These are phyloP conservation scores for Blastocladiella emersonii DNA, from an alignment of 371 early-diverging fungal genomes.

Conservation along the genomic window DNA sequence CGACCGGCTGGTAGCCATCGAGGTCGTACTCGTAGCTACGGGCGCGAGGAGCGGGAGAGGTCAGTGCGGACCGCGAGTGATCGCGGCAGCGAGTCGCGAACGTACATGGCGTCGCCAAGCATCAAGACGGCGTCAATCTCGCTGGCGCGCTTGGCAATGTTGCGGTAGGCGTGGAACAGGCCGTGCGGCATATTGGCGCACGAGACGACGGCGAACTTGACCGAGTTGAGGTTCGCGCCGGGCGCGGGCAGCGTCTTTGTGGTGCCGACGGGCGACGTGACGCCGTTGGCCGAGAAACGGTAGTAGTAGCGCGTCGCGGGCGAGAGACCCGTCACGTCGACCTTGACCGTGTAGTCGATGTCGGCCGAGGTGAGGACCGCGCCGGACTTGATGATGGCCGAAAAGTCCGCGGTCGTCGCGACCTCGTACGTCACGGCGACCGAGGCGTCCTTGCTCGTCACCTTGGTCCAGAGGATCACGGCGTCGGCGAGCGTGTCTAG, in stretches of 20 bases:
- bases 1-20: neutral
- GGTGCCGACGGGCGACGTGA: neutral
- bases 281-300: neutral
- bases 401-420: neutral
- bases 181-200: conserved; percentile 3
- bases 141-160: neutral
- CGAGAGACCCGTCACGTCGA: neutral
- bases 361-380: neutral
- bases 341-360: neutral
- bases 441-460: neutral
- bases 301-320: neutral
- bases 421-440: neutral
- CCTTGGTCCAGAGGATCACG: conserved; percentile 2
- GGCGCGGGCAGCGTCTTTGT: neutral
- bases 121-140: neutral
- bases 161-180: neutral
- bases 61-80: too few species aligned
- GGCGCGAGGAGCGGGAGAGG: too few species aligned
- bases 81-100: too few species aligned
- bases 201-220: neutral
- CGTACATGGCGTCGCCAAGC: too few species aligned
- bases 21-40: neutral
- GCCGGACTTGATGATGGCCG: neutral
- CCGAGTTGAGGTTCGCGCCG: neutral
- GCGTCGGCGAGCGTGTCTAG: neutral